Base-by-base conservation (phyloP, 768 basidiomycete species). In the Mycena galericulata region DNA sequence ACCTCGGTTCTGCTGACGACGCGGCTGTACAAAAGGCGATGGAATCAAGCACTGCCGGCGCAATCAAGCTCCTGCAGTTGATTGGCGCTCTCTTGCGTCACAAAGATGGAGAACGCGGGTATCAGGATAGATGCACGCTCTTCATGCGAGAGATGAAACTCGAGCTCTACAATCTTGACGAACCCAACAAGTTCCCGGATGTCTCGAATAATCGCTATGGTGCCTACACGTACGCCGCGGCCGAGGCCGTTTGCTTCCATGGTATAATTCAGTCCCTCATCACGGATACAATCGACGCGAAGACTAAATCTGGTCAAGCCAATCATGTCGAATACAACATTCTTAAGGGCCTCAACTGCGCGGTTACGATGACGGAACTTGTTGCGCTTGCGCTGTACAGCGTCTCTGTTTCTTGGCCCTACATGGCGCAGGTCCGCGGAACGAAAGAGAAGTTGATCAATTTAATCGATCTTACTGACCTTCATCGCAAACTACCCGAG, bases 351-450 rank as follows among this genome's bases (percentile, higher is more conserved):
- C 26, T 53, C 12, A 34, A 20, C 32, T 32, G 32, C 30, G 17
- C 51, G 17, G 18, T 29, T 4, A 53, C 51, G 12, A 34, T 53
- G 30, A 26, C 30, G 15, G 24, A 53, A 20, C 7, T 53, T 14
- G 51, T 53, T n/a, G 51, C 51, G 20, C 26, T 53, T 2, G 27
- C 50, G 8, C 29, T 51, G 11, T 32, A 51, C 27, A 30, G 30
- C 26, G 50, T 63, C 12, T 65, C 70, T 18, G 59, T 77, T 20
- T 75, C 74, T 12, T 74, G 70, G 54, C 75, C 75, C 5, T 79
- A 79, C 60, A 64, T 77, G 36, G 55, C 32, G 26, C 36, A 96
- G 76, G 79, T 96, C 41, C 32, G 5, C 30, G 5, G 27, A 36
- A 4, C 51, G 6, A 17, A 24, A 17, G 30, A 34, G 3, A 2